A percentile compares a stretch with the other conserved stretches of the same genome.
Conservation (phyloP, 2,329 filamentous ascomycete species). For the Scedosporium dehoogii region DNA sequence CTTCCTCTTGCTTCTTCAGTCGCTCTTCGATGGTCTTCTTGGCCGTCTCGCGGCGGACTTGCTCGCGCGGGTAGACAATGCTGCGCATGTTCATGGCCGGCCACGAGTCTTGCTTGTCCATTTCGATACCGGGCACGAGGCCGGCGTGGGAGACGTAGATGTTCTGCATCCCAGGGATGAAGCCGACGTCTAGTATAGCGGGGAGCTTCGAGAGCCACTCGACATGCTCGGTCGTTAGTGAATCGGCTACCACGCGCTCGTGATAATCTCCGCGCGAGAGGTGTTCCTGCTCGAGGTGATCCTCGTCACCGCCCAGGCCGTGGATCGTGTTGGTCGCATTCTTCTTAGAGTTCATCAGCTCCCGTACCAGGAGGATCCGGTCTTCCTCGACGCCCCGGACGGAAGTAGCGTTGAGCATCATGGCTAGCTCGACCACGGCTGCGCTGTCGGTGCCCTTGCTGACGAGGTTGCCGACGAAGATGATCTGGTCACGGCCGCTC, state of each 20-base stretch:
- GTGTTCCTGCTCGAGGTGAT: slow-evolving; percentile 16
- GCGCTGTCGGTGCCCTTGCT: slow-evolving; percentile 78
- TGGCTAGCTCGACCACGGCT: slow-evolving; percentile 67
- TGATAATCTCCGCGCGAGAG: slow-evolving; percentile 23
- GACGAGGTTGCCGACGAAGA: slow-evolving; percentile 71
- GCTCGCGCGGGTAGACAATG: slow-evolving; percentile 45
- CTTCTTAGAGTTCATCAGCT: slow-evolving; percentile 19
- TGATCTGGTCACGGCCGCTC: slow-evolving; percentile 51
- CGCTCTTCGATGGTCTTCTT: slow-evolving; percentile 15
- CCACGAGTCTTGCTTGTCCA: slow-evolving; percentile 64
- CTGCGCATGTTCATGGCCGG: slow-evolving; percentile 90
- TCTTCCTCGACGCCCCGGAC: slow-evolving; percentile 95
- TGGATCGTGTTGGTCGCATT: slow-evolving; percentile 12
- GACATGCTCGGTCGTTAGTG: slow-evolving; percentile 46
- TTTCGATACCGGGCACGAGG: slow-evolving; percentile 62
- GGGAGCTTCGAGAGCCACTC: slow-evolving; percentile 62
- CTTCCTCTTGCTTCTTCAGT: slow-evolving; percentile 11
- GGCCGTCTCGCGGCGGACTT: slow-evolving; percentile 22
- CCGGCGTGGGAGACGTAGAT: slow-evolving; percentile 76
- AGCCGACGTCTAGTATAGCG: slow-evolving; percentile 67
- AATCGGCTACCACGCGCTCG: slow-evolving; percentile 46
- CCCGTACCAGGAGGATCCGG: slow-evolving; percentile 59
- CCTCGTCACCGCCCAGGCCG: slow-evolving; percentile 15
- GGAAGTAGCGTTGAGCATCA: slow-evolving; percentile 62
- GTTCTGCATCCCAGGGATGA: slow-evolving; percentile 34